A percentile compares a stretch with the other conserved stretches of the same genome.
phyloP scores from a whole-genome alignment of 2,329 filamentous ascomycete species.

The Trichoderma arundinaceum region DNA sequence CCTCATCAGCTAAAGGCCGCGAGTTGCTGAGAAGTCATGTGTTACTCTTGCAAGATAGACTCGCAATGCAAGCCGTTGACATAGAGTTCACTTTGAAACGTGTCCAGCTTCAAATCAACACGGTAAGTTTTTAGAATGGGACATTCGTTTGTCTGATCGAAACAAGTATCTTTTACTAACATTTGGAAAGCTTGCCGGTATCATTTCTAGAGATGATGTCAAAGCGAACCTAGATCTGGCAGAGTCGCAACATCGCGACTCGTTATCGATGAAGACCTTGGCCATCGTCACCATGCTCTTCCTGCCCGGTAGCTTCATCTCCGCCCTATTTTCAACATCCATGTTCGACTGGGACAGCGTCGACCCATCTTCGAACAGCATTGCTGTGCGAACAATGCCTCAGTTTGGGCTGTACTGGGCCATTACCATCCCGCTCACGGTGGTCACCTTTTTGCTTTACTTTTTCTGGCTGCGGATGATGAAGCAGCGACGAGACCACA shows the following conservation, averaged over 20 bases:
- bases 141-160: neutral
- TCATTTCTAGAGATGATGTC: slow-evolving; percentile 48
- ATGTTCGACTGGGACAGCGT: slow-evolving; percentile 45
- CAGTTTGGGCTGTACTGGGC: slow-evolving; percentile 51
- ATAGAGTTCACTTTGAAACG: slow-evolving; percentile 46
- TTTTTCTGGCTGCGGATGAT: slow-evolving; percentile 44
- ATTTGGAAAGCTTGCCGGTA: slow-evolving; percentile 43
- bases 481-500: slow-evolving; percentile 32
- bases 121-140: slow-evolving; percentile 38
- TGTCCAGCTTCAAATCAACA: slow-evolving; percentile 48
- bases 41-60: slow-evolving; percentile 41
- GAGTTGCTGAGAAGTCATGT: slow-evolving; percentile 40
- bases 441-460: slow-evolving; percentile 45
- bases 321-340: slow-evolving; percentile 49
- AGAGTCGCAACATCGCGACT: slow-evolving; percentile 45
- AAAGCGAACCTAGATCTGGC: slow-evolving; percentile 44
- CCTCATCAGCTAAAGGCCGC: slow-evolving; percentile 26
- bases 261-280: slow-evolving; percentile 52
- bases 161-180: slow-evolving; percentile 25
- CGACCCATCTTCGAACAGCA: slow-evolving; percentile 34
- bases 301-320: slow-evolving; percentile 50
- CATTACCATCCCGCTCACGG: slow-evolving; percentile 48
- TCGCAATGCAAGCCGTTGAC: slow-evolving; percentile 47
- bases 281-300: slow-evolving; percentile 53
- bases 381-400: slow-evolving; percentile 42